Percentiles rank a stretch among this genome's conserved stretches.
Conservation (phyloP, 2,329 filamentous ascomycete species). For the Fusarium chaquense region DNA sequence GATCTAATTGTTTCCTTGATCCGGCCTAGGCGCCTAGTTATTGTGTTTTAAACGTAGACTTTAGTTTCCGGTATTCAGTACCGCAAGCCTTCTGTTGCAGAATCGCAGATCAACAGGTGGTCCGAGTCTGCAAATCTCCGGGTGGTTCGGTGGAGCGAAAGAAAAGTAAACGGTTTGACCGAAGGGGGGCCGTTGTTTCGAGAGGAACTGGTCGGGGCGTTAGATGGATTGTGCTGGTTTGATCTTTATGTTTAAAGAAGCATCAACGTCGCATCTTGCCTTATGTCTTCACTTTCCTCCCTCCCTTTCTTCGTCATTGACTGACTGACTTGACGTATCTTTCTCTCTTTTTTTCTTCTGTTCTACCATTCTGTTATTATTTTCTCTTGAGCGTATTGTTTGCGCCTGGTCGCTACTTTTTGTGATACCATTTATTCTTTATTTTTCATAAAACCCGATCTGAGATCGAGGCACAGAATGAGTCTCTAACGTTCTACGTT, state of each 20-base stretch:
- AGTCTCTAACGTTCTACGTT: background rate
- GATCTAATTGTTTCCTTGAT: conserved; percentile 2
- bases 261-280: background rate
- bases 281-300: background rate
- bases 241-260: conserved; percentile 12
- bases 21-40: background rate
- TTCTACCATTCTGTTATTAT: background rate
- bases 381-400: background rate
- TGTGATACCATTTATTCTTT: conserved; percentile 1
- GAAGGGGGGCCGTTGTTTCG: conserved; percentile 17
- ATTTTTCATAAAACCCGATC: background rate
- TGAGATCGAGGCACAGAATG: conserved; percentile 7
- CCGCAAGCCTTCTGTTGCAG: conserved; percentile 5
- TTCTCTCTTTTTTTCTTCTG: background rate
- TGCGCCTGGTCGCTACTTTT: background rate
- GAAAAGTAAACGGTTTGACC: conserved; percentile 3
- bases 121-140: conserved; percentile 6
- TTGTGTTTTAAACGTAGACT: background rate
- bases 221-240: conserved; percentile 15
- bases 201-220: conserved; percentile 10
- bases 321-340: background rate
- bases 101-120: conserved; percentile 20
- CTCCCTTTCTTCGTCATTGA: background rate
- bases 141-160: background rate
- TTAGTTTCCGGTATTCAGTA: background rate